Evolutionary conservation across 2,329 filamentous ascomycete genomes (phyloP).

Genomic region (Aureobasidium sp.): DNA sequence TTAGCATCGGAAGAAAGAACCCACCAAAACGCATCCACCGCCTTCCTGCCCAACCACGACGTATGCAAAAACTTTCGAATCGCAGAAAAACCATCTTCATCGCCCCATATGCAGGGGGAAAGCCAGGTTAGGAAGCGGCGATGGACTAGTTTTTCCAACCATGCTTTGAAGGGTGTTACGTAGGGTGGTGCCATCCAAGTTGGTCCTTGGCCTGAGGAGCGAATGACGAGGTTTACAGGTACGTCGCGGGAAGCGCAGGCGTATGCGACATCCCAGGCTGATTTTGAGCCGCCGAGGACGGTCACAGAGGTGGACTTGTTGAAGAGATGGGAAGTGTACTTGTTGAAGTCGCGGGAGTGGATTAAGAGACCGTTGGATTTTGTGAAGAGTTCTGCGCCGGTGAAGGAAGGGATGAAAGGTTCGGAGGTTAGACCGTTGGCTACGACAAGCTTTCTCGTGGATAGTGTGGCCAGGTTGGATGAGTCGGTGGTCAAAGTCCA

Average conservation of each 20-base stretch:
- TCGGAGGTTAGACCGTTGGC: conserved; percentile 53
- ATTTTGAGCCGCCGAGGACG: conserved; percentile 55
- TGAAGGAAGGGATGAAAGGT: conserved; percentile 45
- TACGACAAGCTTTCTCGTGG: conserved; percentile 47
- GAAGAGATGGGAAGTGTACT: conserved; percentile 26
- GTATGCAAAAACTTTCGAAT: conserved; percentile 49
- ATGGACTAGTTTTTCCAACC: conserved; percentile 58
- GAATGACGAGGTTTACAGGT: conserved; percentile 48
- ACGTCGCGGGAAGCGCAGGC: conserved; percentile 45
- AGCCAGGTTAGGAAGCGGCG: conserved; percentile 65
- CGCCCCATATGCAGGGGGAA: conserved; percentile 64
- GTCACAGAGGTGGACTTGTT: conserved; percentile 33
- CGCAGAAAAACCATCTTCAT: conserved; percentile 49
- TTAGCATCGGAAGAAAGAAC: conserved; percentile 47
- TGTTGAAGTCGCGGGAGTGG: conserved; percentile 46
- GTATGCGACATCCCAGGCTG: conserved; percentile 55
- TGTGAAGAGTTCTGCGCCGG: conserved; percentile 41
- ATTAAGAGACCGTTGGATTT: conserved; percentile 41
- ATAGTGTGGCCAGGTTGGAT: background rate
- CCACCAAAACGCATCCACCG: conserved; percentile 49
- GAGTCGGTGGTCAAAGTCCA: conserved; percentile 15
- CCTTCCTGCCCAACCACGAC: conserved; percentile 46
- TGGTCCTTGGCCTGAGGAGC: conserved; percentile 50
- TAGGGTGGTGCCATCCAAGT: conserved; percentile 51
- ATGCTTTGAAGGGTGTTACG: conserved; percentile 58